These are phyloP conservation scores for Suillus clintonianus DNA, from an alignment of 768 basidiomycete genomes.

Conservation along the genomic window DNA sequence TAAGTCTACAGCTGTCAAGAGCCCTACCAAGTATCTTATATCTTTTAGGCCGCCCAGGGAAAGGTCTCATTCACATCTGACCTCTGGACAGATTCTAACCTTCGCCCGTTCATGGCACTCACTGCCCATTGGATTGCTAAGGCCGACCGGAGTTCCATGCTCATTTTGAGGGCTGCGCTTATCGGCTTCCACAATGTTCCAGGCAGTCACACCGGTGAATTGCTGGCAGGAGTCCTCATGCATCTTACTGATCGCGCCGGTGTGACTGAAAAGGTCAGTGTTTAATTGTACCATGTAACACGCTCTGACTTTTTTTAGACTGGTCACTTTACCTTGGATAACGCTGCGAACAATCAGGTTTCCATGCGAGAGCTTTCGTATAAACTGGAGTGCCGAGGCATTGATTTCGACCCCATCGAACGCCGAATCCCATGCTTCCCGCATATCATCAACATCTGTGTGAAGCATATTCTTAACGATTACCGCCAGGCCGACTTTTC, in stretches of 20 bases:
- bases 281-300: too few relatives aligned
- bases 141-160: neutral
- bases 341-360: too few relatives aligned
- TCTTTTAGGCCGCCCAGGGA: neutral
- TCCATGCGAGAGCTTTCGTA: too few relatives aligned
- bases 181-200: conserved; percentile 16
- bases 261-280: too few relatives aligned
- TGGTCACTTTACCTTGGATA: too few relatives aligned
- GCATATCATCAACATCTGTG: too few relatives aligned
- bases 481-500: too few relatives aligned
- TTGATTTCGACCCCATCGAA: too few relatives aligned
- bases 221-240: conserved; percentile 6
- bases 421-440: too few relatives aligned
- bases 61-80: conserved; percentile 15
- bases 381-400: too few relatives aligned
- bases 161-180: conserved; percentile 9
- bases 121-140: conserved; percentile 16
- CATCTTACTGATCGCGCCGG: neutral
- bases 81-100: conserved; percentile 15
- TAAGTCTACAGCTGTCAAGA: neutral
- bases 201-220: conserved; percentile 14
- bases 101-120: conserved; percentile 13
- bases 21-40: neutral
- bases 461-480: too few relatives aligned
- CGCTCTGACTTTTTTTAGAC: too few relatives aligned